Evolutionary conservation across 2,329 filamentous ascomycete species (phyloP), one percentile per base, ranked within the genome.

Genomic region (Colletotrichum neosansevieriae): DNA sequence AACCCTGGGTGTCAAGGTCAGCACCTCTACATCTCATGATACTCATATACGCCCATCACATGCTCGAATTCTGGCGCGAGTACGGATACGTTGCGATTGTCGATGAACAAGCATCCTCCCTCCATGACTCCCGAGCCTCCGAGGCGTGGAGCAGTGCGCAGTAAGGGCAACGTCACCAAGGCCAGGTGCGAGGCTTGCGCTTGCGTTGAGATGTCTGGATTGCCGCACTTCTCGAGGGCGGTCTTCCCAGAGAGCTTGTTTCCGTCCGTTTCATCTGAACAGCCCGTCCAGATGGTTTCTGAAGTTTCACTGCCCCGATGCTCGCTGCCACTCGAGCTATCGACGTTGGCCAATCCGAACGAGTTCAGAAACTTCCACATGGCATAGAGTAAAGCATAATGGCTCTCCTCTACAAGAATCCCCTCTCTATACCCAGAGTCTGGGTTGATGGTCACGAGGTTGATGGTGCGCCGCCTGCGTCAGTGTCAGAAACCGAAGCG

Each of bases 211-310:
- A 29, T 36, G 21, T 34, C 53, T 42, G 17, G 38, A 40, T 38
- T 19, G 44, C 29, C 40, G 61, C 49, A n/a, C 29, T 32, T 42
- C 47, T 40, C 17, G 19, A 49, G 34, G 47, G 47, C 40, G 10
- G 15, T n/a, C n/a, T 54, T 54, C 50, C 58, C 17, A 54, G 24
- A 40, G 50, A 50, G 32, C 49, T 59, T 65, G 53, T 65, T 59
- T 60, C 54, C 36, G 47, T 29, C 12, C 54, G 65, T 68, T 68
- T 65, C 65, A 68, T 65, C 65, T 65, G 53, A 60, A 54, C 54
- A 17, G 40, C 34, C 7, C 32, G 34, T 42, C 29, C 47, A 15
- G 11, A 15, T 34, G 17, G 7, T 15, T n/a, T 32, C 3, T 21
- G 19, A 34, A 58, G 47, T 60, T 68, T 66, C 49, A 56, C 56